phyloP scores from a whole-genome alignment of 345 rosid genomes.

The Eucalyptus pumila region DNA sequence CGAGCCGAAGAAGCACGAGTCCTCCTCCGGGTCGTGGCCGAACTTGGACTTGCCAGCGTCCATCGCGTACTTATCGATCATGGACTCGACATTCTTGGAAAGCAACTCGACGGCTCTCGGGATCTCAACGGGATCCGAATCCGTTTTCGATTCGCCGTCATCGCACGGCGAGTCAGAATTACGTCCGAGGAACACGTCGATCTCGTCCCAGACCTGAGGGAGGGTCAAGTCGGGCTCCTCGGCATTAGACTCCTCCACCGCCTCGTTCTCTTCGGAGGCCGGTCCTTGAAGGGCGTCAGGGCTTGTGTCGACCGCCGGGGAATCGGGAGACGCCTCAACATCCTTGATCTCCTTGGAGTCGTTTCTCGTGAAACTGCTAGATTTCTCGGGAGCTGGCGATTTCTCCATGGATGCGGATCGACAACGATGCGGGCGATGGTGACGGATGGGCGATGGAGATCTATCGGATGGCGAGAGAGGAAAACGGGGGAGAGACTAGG shows the following conservation, averaged over 20 bases:
- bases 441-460: neutral
- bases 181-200: conserved; percentile 26
- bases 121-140: conserved; percentile 6
- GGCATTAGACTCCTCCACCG: neutral
- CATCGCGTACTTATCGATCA: conserved; percentile 20
- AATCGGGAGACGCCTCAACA: neutral
- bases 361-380: conserved; percentile 3
- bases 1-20: conserved; percentile 17
- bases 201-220: conserved; percentile 19
- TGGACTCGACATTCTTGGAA: conserved; percentile 26
- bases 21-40: conserved; percentile 26
- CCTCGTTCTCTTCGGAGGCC: neutral
- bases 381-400: conserved; percentile 4
- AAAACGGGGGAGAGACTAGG: neutral
- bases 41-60: conserved; percentile 2
- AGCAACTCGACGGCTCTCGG: conserved; percentile 25
- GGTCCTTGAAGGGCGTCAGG: neutral
- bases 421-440: neutral
- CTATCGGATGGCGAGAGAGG: neutral
- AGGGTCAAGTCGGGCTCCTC: neutral
- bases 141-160: neutral
- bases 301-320: neutral
- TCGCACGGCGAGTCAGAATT: neutral
- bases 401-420: neutral
- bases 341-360: neutral